phyloP scores from a whole-genome alignment of 768 basidiomycete species.

The Neoboletus brunneissimus region DNA sequence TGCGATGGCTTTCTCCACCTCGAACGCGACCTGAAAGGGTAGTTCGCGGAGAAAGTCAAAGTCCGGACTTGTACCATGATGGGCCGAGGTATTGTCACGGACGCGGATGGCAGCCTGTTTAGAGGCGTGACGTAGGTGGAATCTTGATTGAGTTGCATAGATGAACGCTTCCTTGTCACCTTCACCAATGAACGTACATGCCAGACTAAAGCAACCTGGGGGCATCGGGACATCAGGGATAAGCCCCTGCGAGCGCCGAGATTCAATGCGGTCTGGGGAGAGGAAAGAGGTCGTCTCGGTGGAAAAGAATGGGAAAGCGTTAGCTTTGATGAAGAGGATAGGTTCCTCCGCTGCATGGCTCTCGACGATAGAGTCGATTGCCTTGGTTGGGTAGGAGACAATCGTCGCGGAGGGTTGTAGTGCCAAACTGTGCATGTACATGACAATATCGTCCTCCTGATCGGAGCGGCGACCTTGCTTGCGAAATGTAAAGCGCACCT shows the following conservation, averaged over 20 bases:
- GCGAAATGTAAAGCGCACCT: constrained; percentile 33
- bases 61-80: not conserved
- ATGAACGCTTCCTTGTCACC: constrained; percentile 31
- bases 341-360: constrained; percentile 7
- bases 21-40: constrained; percentile 37
- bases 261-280: not conserved
- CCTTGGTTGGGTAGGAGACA: constrained; percentile 21
- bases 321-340: constrained; percentile 33
- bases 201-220: constrained; percentile 28
- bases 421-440: too few species aligned
- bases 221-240: constrained; percentile 25
- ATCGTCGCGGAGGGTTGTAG: constrained; percentile 3
- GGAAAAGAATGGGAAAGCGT: constrained; percentile 32
- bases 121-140: constrained; percentile 19
- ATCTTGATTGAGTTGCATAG: constrained; percentile 16
- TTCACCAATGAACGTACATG: constrained; percentile 28
- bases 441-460: not conserved
- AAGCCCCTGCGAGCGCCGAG: constrained; percentile 28
- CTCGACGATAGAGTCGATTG: constrained; percentile 23
- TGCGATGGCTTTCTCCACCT: constrained; percentile 37
- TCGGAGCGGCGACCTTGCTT: constrained; percentile 21
- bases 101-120: constrained; percentile 14
- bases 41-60: constrained; percentile 29
- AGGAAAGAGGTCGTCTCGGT: not conserved
- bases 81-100: constrained; percentile 12